Conservation (phyloP, 169 alveolate genomes). For the Besnoitia besnoiti region DNA sequence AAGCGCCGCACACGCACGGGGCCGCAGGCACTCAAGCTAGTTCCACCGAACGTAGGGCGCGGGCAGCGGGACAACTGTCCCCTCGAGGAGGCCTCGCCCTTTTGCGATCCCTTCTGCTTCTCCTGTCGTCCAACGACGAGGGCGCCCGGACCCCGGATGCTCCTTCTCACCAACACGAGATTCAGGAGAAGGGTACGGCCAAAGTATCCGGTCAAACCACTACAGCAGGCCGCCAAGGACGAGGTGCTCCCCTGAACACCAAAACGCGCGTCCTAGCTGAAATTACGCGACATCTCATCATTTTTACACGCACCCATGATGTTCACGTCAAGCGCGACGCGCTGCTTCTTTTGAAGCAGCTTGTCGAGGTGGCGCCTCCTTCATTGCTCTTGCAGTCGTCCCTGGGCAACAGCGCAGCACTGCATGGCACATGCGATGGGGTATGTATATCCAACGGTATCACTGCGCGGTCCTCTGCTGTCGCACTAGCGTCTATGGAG, state of each 20-base stretch:
- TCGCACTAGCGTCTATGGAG: not conserved
- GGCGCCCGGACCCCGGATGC: too few species aligned
- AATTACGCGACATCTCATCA: not conserved
- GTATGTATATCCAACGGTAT: too few species aligned
- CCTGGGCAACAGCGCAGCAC: not conserved
- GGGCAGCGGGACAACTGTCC: not conserved
- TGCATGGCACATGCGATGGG: too few species aligned
- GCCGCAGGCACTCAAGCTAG: too few species aligned
- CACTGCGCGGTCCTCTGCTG: too few species aligned
- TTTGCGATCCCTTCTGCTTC: not conserved
- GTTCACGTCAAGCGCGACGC: slow-evolving; percentile 1
- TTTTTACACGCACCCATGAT: not conserved
- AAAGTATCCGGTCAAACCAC: too few species aligned
- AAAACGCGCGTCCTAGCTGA: not conserved
- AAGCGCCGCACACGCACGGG: not conserved
- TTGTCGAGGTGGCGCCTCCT: not conserved
- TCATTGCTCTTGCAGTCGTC: not conserved
- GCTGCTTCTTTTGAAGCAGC: slow-evolving; percentile 25
- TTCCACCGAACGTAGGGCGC: not conserved
- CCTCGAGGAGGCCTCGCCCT: not conserved
- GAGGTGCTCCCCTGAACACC: not conserved
- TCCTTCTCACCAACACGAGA: too few species aligned
- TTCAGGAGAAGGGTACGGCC: too few species aligned
- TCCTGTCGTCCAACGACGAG: too few species aligned
- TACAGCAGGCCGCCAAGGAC: too few species aligned